A percentile compares a stretch with the other conserved stretches of the same genome.
Conservation (phyloP, 2,329 filamentous ascomycete genomes). For the Sarocladium kiliense region DNA sequence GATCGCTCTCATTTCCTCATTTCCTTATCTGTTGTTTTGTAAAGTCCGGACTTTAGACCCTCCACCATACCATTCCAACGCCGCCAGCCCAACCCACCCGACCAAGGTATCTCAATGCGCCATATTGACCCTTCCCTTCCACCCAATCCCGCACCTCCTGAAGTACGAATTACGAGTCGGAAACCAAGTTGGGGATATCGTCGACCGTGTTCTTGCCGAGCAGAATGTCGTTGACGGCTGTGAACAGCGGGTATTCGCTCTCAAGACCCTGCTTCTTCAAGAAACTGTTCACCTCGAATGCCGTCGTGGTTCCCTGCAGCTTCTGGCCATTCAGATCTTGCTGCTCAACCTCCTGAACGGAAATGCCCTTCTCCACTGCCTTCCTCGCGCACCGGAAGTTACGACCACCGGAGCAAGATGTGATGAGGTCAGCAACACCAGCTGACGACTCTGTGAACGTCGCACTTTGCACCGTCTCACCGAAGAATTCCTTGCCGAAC, state of each 20-base stretch:
- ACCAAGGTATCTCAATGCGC: conserved; percentile 3
- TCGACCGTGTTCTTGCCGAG: conserved; percentile 71
- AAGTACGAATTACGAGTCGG: conserved; percentile 16
- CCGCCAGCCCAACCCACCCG: background rate
- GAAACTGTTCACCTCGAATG: conserved; percentile 86
- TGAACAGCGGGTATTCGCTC: conserved; percentile 86
- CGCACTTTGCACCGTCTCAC: conserved; percentile 68
- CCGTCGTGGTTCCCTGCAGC: conserved; percentile 89
- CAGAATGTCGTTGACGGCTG: conserved; percentile 76
- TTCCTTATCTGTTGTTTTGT: background rate
- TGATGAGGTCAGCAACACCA: conserved; percentile 93
- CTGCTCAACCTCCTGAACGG: conserved; percentile 82
- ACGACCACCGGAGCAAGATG: conserved; percentile 83
- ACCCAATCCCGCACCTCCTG: background rate
- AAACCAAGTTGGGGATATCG: conserved; percentile 70
- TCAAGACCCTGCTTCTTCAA: conserved; percentile 73
- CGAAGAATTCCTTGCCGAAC: conserved; percentile 92
- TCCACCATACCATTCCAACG: background rate
- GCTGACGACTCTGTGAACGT: conserved; percentile 98
- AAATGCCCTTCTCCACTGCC: conserved; percentile 71
- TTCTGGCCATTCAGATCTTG: conserved; percentile 94
- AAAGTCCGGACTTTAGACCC: background rate
- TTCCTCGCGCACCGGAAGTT: conserved; percentile 94
- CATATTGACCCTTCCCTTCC: background rate
- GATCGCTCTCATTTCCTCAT: background rate